Evolutionary conservation across 768 basidiomycete genomes (phyloP), one percentile per base, ranked within the genome.

Genomic region (Lentinula detonsa): DNA sequence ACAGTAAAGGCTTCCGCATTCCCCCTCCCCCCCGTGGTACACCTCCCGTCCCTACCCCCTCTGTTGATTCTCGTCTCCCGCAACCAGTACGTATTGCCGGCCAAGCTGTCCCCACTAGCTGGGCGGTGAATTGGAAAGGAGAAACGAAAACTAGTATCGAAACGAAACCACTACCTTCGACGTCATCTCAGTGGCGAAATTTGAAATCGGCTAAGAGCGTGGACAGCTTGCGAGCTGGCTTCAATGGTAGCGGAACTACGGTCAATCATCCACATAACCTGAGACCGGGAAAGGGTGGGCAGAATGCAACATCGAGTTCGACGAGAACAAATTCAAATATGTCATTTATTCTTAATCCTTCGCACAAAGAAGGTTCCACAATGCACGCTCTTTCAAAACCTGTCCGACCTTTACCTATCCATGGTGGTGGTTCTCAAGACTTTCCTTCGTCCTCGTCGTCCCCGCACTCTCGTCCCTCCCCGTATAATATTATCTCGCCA

Each of bases 101-200:
- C 42, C 76, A 78, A 51, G 76, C 79, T 18, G 76, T 86, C 35
- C 81, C 82, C 1, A 51, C 67, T 7, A 75, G 74, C 42, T 81
- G 79, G 74, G 68, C 81, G 28, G 80, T 84, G 21, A 71, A 76
- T 13, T 87, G 78, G 76, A 85, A 82, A 67, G 78, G 75, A 33
- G 77, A 78, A 60, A 75, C 75, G 57, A 76, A 76, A 48, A 23
- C 23, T 49, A 68, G 70, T 11, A 10, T 23, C 23, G 78, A 75
- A 34, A 70, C 70, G 39, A 79, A 75, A 59, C 61, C 72, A 4
- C 68, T 73, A 51, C 69, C 76, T 55, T 64, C 69, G 2, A 67
- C 75, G 1, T 71, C 78, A 5, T 59, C 74, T 1, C 51, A 50
- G 66, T 74, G 51, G 61, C 70, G 50, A 76, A 74, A 62, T 72